Percentiles rank a stretch among this genome's conserved stretches.
Evolutionary conservation across 805 yeast genomes (phyloP).

Genomic region (Starmerella apicola): DNA sequence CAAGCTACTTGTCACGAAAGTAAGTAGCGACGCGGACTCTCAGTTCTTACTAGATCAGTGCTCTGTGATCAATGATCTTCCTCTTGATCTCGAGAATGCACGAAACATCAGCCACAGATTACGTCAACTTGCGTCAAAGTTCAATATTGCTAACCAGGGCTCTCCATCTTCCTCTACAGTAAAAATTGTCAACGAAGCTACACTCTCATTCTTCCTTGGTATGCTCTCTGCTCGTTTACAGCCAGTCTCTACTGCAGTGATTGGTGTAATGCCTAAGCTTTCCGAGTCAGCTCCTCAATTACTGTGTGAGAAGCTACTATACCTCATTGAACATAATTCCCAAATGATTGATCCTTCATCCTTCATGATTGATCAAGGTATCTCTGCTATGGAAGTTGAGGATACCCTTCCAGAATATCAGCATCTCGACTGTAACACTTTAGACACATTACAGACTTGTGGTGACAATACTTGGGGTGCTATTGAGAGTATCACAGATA

Average conservation of each 20-base stretch:
- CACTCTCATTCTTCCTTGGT: constrained; percentile 50
- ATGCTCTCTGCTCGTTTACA: constrained; percentile 61
- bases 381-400: constrained; percentile 1
- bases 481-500: background rate
- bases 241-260: constrained; percentile 74
- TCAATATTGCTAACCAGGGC: constrained; percentile 11
- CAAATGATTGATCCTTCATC: background rate
- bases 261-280: constrained; percentile 44
- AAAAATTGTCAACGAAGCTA: constrained; percentile 23
- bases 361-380: background rate
- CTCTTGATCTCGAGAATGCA: constrained; percentile 52
- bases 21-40: constrained; percentile 1
- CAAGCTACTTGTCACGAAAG: constrained; percentile 1
- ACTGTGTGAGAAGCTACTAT: constrained; percentile 45
- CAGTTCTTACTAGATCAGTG: constrained; percentile 34
- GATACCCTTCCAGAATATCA: background rate
- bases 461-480: background rate
- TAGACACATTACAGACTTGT: background rate
- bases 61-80: constrained; percentile 55
- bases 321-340: constrained; percentile 18
- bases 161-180: constrained; percentile 18
- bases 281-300: constrained; percentile 28
- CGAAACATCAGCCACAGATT: constrained; percentile 64
- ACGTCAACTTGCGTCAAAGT: constrained; percentile 43
- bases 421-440: background rate